Evolutionary conservation across 2,329 filamentous ascomycete species (phyloP), one percentile per base, ranked within the genome.

Genomic region (Zalaria sp.): DNA sequence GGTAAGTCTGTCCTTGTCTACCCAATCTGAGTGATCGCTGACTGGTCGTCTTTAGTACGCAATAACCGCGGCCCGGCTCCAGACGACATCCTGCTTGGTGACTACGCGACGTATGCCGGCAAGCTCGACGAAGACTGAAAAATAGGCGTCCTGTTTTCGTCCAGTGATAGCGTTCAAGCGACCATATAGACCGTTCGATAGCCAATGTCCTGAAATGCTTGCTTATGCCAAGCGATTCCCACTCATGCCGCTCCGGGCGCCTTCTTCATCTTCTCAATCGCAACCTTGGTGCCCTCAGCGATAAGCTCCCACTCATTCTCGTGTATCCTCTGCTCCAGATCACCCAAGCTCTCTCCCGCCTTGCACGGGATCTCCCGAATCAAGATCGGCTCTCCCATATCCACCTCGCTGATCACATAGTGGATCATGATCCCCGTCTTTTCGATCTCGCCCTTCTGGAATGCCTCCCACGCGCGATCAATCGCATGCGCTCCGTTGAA

Each of bases 401-500:
- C 87, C 42, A 94, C 85, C 58, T 89, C 77, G 5, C 57, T 56
- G 52, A 71, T 69, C 10, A 93, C 86, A 61, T 88, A 81, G 63
- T 94, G 87, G 10, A 86, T 77, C 88, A 93, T 94, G 41, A 93
- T 79, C 1, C 88, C 87, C 0, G 76, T 87, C 49, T 71, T 72
- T 49, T 72, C 72, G 49, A 82, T 71, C 52, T 79, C 73, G 6
- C 85, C 72, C 48, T 72, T 73, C 56, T 78, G 61, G 57, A 83
- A 87, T 43, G 84, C 85, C 37, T 75, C 70, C 61, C 77, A 86
- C 3, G 87, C 85, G 25, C 84, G 71, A 52, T 82, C 76, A 51
- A 94, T 93, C 10, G 86, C 87, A 49, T 51, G 43, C 27, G 58
- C 57, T 4, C 87, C 87, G 50, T 88, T 82, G 56, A 86, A 88